phyloP scores from a whole-genome alignment of 1,139 yeast species.

The Geotrichum australiense region DNA sequence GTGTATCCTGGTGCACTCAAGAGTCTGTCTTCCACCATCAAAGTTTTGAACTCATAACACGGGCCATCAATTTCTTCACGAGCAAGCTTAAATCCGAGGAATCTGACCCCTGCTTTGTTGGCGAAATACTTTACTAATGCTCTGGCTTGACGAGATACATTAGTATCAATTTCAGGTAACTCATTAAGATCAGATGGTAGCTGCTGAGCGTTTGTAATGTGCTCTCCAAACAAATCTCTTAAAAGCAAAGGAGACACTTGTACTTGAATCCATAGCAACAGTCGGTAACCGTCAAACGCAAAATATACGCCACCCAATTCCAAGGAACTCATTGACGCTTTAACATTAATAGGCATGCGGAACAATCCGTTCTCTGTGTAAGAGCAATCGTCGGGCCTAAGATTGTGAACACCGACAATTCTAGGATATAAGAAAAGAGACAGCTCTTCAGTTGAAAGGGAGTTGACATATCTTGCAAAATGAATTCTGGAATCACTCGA shows the following conservation, averaged over 20 bases:
- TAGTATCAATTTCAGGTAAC: slow-evolving; percentile 66
- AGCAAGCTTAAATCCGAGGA: slow-evolving; percentile 50
- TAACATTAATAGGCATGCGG: slow-evolving; percentile 44
- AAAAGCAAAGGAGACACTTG: slow-evolving; percentile 62
- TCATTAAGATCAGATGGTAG: slow-evolving; percentile 45
- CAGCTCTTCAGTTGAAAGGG: slow-evolving; percentile 53
- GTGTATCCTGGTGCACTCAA: slow-evolving; percentile 6
- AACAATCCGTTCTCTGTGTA: slow-evolving; percentile 42
- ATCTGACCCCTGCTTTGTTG: slow-evolving; percentile 38
- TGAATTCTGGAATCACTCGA: slow-evolving; percentile 48
- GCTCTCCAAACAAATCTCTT: slow-evolving; percentile 68
- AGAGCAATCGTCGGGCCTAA: slow-evolving; percentile 46
- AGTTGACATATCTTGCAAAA: slow-evolving; percentile 48
- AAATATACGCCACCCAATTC: slow-evolving; percentile 74
- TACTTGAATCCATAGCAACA: slow-evolving; percentile 65
- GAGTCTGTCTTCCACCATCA: slow-evolving; percentile 60
- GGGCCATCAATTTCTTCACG: slow-evolving; percentile 62
- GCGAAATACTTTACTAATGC: slow-evolving; percentile 51
- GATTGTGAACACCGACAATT: slow-evolving; percentile 63
- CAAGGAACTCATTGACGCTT: slow-evolving; percentile 42
- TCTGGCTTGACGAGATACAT: slow-evolving; percentile 61
- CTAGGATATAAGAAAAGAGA: slow-evolving; percentile 73
- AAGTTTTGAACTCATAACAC: slow-evolving; percentile 50
- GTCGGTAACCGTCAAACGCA: slow-evolving; percentile 59
- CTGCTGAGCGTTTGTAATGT: slow-evolving; percentile 41